phyloP scores from a whole-genome alignment of 306 rosid genomes.

The Ormosia semicastrata region DNA sequence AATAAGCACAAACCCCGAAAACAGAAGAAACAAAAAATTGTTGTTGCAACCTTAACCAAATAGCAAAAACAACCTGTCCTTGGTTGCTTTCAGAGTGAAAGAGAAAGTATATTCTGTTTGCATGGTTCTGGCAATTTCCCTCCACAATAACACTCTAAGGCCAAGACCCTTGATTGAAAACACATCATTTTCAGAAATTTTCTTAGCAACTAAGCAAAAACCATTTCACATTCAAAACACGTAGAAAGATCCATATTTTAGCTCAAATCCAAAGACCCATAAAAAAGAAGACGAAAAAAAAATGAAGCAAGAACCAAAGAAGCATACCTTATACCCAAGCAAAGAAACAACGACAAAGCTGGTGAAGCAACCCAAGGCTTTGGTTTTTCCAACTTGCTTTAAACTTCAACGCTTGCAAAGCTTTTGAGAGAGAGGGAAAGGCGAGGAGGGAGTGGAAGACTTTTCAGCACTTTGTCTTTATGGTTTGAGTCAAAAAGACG shows the following conservation, averaged over 20 bases:
- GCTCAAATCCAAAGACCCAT: constrained; percentile 16
- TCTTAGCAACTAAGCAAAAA: constrained; percentile 36
- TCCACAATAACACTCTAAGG: background rate
- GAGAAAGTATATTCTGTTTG: background rate
- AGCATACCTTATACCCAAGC: constrained; percentile 32
- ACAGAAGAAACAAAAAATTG: constrained; percentile 26
- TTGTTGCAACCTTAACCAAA: constrained; percentile 32
- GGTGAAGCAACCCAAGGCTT: background rate
- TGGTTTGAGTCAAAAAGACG: constrained; percentile 43
- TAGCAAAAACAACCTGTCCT: constrained; percentile 30
- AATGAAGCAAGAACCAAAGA: background rate
- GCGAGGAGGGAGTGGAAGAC: constrained; percentile 8
- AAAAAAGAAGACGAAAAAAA: background rate
- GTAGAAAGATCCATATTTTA: constrained; percentile 4
- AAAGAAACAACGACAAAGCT: constrained; percentile 6
- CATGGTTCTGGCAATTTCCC: background rate
- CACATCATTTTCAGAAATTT: background rate
- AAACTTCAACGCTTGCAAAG: constrained; percentile 17
- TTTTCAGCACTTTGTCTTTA: constrained; percentile 27
- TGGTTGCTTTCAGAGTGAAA: background rate
- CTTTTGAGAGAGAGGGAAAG: background rate
- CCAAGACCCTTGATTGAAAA: background rate
- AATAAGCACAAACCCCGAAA: constrained; percentile 6
- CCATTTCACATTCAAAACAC: background rate
- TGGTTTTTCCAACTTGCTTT: constrained; percentile 5